These are phyloP conservation scores for Epicoccum sorghinum DNA, from an alignment of 2,329 filamentous ascomycete species.

Conservation along the genomic window DNA sequence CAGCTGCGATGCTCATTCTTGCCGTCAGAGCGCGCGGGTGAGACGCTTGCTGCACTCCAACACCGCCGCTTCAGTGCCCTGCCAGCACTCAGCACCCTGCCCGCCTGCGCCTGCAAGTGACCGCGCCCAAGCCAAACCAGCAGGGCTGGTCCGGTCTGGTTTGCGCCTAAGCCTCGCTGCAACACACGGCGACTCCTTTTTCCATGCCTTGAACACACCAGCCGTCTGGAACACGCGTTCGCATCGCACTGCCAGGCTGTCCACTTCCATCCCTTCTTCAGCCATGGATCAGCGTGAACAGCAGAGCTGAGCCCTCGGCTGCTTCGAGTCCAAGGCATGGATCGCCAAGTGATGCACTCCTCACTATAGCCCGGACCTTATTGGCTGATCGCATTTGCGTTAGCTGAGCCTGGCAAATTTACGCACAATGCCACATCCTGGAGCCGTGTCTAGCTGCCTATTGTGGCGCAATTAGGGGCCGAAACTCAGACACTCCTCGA, in stretches of 20 bases:
- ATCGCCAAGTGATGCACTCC: slow-evolving; percentile 25
- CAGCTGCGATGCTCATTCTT: neutral
- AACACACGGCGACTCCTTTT: slow-evolving; percentile 35
- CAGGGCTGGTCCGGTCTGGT: slow-evolving; percentile 20
- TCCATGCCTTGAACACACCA: slow-evolving; percentile 15
- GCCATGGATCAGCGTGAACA: slow-evolving; percentile 12
- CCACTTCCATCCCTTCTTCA: slow-evolving; percentile 10
- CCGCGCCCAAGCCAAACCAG: slow-evolving; percentile 14
- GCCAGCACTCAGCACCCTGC: slow-evolving; percentile 18
- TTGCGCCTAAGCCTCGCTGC: slow-evolving; percentile 21
- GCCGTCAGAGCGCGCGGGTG: slow-evolving; percentile 10
- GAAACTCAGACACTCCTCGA: slow-evolving; percentile 24
- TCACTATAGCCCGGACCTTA: slow-evolving; percentile 12
- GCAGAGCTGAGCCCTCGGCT: slow-evolving; percentile 18
- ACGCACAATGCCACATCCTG: slow-evolving; percentile 4
- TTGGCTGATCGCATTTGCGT: slow-evolving; percentile 15
- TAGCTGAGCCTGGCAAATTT: slow-evolving; percentile 19
- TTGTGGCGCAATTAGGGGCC: slow-evolving; percentile 26
- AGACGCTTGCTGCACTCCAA: slow-evolving; percentile 21
- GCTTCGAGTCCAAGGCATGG: slow-evolving; percentile 14
- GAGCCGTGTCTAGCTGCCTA: slow-evolving; percentile 16
- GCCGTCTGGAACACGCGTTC: slow-evolving; percentile 19
- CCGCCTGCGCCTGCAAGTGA: slow-evolving; percentile 28
- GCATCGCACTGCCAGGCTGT: slow-evolving; percentile 21
- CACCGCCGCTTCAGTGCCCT: slow-evolving; percentile 11